Conservation (phyloP, 2,329 filamentous ascomycete genomes). For the Cercospora berteroae region DNA sequence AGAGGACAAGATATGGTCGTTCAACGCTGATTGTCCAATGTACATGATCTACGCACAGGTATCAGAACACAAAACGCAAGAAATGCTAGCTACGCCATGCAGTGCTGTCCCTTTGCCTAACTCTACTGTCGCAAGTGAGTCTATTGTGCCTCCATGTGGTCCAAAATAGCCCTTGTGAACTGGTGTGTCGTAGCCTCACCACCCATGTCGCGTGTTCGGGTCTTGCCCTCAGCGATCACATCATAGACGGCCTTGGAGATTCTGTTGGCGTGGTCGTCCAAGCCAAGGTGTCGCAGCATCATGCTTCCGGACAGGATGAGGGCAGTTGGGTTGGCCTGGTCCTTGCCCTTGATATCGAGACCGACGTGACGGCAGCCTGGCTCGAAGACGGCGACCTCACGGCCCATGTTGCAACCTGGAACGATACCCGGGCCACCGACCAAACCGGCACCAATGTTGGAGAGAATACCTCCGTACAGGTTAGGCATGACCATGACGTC, state of each 20-base stretch:
- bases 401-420: constrained; percentile 98
- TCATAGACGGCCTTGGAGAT: constrained; percentile 85
- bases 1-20: neutral
- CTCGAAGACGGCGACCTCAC: constrained; percentile 97
- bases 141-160: constrained; percentile 74
- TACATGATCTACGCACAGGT: constrained; percentile 14
- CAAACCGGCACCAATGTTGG: constrained; percentile 96
- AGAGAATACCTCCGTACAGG: constrained; percentile 96
- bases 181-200: constrained; percentile 85
- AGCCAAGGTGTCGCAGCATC: constrained; percentile 93
- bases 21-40: neutral
- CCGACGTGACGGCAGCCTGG: constrained; percentile 98
- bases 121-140: neutral
- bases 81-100: constrained; percentile 16
- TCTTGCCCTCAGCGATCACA: constrained; percentile 83
- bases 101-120: constrained; percentile 2
- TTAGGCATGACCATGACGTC: constrained; percentile 99
- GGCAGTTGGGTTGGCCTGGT: constrained; percentile 97
- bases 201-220: constrained; percentile 93
- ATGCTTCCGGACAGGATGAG: constrained; percentile 93
- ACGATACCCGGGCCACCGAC: constrained; percentile 97
- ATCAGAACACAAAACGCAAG: constrained; percentile 12
- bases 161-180: constrained; percentile 90
- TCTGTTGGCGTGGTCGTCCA: constrained; percentile 97
- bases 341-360: constrained; percentile 99